Base-by-base conservation (phyloP, 352 stramenopile species). In the Phytophthora boehmeriae region DNA sequence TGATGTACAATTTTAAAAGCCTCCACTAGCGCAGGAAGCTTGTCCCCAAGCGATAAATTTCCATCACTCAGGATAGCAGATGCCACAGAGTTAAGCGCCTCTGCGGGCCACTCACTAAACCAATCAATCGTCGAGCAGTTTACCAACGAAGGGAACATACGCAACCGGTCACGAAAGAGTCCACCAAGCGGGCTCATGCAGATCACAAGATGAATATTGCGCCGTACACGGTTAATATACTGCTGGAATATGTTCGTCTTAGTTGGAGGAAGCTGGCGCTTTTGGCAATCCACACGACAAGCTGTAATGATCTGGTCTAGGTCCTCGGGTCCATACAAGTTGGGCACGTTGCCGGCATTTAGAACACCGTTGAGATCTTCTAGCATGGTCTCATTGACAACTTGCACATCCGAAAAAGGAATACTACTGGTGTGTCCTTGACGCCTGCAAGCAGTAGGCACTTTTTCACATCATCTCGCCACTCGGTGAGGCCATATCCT, bases 231-330 rank as follows among this genome's bases (percentile, higher is more conserved):
- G 28, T 95, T 86, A 52, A 98, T 88, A 67, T 97, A 98, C 73
- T 98, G 92, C 52, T 94, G 75, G 59, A 97, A 98, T 8, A 98
- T 97, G 60, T 98, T 98, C 17, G 96, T 93, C 65, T 97, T 97
- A 1, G 93, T 98, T 4, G 93, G 90, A 2, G 88, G 80, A 25
- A 98, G 81, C 25, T 95, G 83, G 32, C 92, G 88, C 53, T 97
- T 97, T 54, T 90, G 79, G 60, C 93, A 98, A n/a, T 98, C 91
- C n/a, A 92, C 81, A 32, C 90, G 83, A 35, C 90, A 98, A 5
- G 89, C 76, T 0, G 76, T 96, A 35, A 95, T 79, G 64, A 98
- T 98, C 45, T 87, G 74, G 30, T 98, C 93, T 61, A 98, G 80
- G 46, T 98, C 95, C 52, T 98, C 95, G 0, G 86, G 73, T 0